These are phyloP conservation scores for Arbutus unedo DNA, from an alignment of 148 eudicot species.

Conservation along the genomic window DNA sequence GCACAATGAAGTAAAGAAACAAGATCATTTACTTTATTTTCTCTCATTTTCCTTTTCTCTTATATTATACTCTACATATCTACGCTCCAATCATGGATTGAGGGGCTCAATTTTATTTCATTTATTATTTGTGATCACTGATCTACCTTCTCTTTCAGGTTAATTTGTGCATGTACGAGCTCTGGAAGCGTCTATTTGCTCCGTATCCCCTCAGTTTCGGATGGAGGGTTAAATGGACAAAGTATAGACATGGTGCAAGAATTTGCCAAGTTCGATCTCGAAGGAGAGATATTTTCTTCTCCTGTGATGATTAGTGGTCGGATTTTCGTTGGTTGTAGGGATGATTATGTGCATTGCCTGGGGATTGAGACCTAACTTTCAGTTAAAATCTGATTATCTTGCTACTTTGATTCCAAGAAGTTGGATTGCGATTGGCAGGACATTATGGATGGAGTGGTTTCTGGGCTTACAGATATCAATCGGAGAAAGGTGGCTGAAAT, in stretches of 20 bases:
- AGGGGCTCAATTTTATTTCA: neutral
- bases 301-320: conserved; percentile 87
- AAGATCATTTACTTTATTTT: neutral
- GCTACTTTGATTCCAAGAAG: neutral
- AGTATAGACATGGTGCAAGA: conserved; percentile 34
- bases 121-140: neutral
- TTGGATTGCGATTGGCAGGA: neutral
- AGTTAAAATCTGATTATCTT: neutral
- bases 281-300: conserved; percentile 83
- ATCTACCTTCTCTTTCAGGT: conserved; percentile 28
- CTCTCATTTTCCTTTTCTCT: neutral
- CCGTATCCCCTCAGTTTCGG: conserved; percentile 17
- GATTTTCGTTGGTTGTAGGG: conserved; percentile 89
- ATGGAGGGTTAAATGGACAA: conserved; percentile 14
- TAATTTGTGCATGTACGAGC: conserved; percentile 71
- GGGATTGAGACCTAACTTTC: conserved; percentile 24
- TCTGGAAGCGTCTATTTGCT: conserved; percentile 61
- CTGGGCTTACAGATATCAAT: neutral
- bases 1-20: neutral
- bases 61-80: neutral
- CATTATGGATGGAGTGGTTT: neutral
- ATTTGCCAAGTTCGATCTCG: conserved; percentile 55
- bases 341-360: conserved; percentile 71
- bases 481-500: neutral
- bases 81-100: neutral